Conservation (phyloP, 176 grass and related monocot genomes). For the Ensete ventricosum region DNA sequence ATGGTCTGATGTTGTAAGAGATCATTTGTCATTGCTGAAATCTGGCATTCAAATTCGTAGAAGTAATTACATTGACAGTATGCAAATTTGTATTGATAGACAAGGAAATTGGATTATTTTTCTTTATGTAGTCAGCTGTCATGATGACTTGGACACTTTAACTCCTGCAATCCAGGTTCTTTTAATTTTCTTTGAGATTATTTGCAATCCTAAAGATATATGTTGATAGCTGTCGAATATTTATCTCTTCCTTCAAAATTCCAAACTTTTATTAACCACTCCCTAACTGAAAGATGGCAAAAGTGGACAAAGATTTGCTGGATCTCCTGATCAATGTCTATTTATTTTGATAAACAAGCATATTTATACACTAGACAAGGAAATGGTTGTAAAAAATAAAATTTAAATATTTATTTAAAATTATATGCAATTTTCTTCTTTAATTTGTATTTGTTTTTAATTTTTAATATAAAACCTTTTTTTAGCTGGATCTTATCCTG, state of each 20-base stretch:
- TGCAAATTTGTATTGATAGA: neutral
- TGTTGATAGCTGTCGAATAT: neutral
- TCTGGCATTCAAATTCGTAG: neutral
- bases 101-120: neutral
- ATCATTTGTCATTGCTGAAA: neutral
- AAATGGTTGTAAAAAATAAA: too few relatives aligned
- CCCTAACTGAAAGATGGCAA: neutral
- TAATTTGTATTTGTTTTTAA: too few relatives aligned
- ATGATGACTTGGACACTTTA: neutral
- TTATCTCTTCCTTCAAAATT: neutral
- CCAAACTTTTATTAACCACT: neutral
- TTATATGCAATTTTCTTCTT: too few relatives aligned
- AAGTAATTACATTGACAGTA: neutral
- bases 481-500: too few relatives aligned
- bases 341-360: too few relatives aligned
- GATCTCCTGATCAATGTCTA: too few relatives aligned
- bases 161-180: neutral
- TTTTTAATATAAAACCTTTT: too few relatives aligned
- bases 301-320: neutral
- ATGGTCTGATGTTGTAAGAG: neutral
- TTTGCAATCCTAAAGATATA: neutral
- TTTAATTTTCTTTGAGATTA: neutral
- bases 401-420: too few relatives aligned
- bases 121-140: neutral
- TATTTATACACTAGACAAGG: too few relatives aligned